Percentiles rank a stretch among this genome's conserved stretches.
Conservation (phyloP, 2,329 filamentous ascomycete species). For the Drechslera avenae region DNA sequence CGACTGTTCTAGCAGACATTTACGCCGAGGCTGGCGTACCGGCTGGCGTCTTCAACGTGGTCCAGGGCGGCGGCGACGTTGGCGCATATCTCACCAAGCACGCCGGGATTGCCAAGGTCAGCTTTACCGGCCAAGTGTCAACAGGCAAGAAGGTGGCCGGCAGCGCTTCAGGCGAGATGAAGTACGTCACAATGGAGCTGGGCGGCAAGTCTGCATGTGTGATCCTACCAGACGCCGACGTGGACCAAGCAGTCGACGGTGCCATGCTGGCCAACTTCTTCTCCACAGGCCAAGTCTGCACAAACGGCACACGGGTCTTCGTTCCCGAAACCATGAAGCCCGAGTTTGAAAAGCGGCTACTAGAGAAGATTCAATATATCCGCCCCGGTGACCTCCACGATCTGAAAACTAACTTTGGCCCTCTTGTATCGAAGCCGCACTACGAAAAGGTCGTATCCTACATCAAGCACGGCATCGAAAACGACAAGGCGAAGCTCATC, state of each 20-base stretch:
- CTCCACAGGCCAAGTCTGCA: slow-evolving; percentile 89
- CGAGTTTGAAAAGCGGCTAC: slow-evolving; percentile 69
- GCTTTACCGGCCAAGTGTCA: slow-evolving; percentile 84
- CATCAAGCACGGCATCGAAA: slow-evolving; percentile 74
- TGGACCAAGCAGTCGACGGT: slow-evolving; percentile 81
- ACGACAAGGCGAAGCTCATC: slow-evolving; percentile 74
- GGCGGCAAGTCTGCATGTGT: slow-evolving; percentile 85
- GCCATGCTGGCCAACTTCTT: slow-evolving; percentile 96
- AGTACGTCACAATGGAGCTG: slow-evolving; percentile 90
- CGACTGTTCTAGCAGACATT: slow-evolving; percentile 73
- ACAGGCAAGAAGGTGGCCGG: slow-evolving; percentile 83
- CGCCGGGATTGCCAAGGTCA: slow-evolving; percentile 78
- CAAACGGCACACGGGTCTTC: slow-evolving; percentile 88
- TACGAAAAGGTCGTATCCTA: slow-evolving; percentile 78
- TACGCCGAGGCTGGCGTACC: slow-evolving; percentile 81
- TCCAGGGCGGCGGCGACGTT: slow-evolving; percentile 79
- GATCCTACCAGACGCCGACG: slow-evolving; percentile 77
- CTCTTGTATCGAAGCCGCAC: slow-evolving; percentile 75
- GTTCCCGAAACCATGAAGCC: slow-evolving; percentile 69
- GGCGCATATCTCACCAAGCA: slow-evolving; percentile 77
- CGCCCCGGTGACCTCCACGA: slow-evolving; percentile 76
- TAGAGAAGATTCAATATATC: slow-evolving; percentile 72
- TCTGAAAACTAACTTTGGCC: slow-evolving; percentile 78
- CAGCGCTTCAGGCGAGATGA: slow-evolving; percentile 77
- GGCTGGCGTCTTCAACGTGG: slow-evolving; percentile 83